Evolutionary conservation across 495 filamentous ascomycete genomes (phyloP).

Genomic region (Penicillium alfredii): DNA sequence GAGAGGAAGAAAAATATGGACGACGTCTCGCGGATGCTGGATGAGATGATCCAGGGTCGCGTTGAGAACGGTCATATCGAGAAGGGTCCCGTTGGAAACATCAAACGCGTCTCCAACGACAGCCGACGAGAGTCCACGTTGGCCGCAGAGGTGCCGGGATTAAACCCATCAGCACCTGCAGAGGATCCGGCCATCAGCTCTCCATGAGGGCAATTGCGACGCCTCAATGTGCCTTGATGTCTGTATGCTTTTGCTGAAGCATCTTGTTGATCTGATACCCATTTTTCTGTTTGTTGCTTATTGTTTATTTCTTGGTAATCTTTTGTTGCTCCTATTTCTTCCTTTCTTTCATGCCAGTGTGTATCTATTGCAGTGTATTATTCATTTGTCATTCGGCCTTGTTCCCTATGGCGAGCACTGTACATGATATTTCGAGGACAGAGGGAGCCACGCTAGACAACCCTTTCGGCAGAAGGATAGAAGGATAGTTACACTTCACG

Average conservation of each 20-base stretch:
- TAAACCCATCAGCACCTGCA: conserved; percentile 19
- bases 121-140: conserved; percentile 34
- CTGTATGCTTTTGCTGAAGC: conserved; percentile 9
- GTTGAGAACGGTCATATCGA: conserved; percentile 64
- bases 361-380: not conserved
- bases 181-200: conserved; percentile 5
- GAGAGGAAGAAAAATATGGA: conserved; percentile 66
- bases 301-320: conserved; percentile 8
- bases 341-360: too few relatives aligned
- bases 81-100: conserved; percentile 51
- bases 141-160: conserved; percentile 18
- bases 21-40: conserved; percentile 83
- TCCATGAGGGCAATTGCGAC: conserved; percentile 8
- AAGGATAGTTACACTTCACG: conserved; percentile 46
- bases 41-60: conserved; percentile 89
- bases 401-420: too few relatives aligned
- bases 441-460: too few relatives aligned
- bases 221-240: conserved; percentile 9
- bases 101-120: conserved; percentile 38
- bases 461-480: too few relatives aligned
- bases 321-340: too few relatives aligned
- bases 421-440: too few relatives aligned
- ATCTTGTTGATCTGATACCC: conserved; percentile 27
- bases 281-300: conserved; percentile 16
- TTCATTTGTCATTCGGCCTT: too few relatives aligned